These are phyloP conservation scores for Xylaria sp. DNA, from an alignment of 2,329 filamentous ascomycete genomes.

Conservation along the genomic window DNA sequence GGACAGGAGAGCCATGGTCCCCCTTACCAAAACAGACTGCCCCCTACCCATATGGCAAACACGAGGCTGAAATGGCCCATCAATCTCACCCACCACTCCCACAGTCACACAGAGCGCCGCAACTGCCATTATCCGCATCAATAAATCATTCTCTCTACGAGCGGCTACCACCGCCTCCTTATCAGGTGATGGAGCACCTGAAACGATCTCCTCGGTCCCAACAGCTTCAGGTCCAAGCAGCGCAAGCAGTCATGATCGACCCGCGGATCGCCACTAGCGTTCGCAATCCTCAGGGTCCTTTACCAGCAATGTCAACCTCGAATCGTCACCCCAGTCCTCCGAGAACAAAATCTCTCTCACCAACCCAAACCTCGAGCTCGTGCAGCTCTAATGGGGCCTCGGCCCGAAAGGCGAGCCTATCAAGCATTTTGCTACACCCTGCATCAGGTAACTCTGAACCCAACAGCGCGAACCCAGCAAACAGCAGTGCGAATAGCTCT, in stretches of 20 bases:
- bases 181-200: conserved; percentile 48
- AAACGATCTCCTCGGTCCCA: conserved; percentile 56
- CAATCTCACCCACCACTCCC: conserved; percentile 40
- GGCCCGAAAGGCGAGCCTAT: conserved; percentile 59
- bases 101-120: conserved; percentile 34
- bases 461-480: conserved; percentile 57
- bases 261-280: conserved; percentile 50
- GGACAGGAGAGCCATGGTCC: conserved; percentile 49
- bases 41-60: conserved; percentile 41
- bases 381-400: conserved; percentile 44
- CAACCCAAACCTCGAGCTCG: conserved; percentile 57
- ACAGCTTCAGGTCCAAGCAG: conserved; percentile 57
- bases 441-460: conserved; percentile 59
- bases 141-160: conserved; percentile 42
- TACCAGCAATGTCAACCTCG: conserved; percentile 54
- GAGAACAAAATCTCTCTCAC: conserved; percentile 61
- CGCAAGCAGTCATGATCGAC: conserved; percentile 56
- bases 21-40: conserved; percentile 57
- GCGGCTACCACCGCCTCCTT: conserved; percentile 42
- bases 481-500: conserved; percentile 61
- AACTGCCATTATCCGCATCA: conserved; percentile 34
- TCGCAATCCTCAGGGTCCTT: conserved; percentile 56
- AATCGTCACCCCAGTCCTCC: conserved; percentile 55
- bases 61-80: conserved; percentile 47
- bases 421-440: conserved; percentile 63